Evolutionary conservation across 352 stramenopile species (phyloP).

Genomic region (Globisporangium alternatum): DNA sequence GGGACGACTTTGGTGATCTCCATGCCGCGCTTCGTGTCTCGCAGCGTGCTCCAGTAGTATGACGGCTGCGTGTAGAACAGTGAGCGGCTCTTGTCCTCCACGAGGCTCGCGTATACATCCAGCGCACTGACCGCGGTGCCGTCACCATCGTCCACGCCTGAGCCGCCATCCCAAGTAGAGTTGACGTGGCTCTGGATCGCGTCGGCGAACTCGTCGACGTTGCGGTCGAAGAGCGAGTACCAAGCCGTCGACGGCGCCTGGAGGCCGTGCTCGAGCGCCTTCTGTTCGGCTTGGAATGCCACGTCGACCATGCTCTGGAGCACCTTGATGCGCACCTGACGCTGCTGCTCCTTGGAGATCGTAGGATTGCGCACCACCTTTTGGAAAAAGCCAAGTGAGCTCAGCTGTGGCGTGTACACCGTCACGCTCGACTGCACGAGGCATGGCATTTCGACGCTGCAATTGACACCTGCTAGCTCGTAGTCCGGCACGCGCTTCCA

Average conservation of each 20-base stretch:
- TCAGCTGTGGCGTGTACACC: conserved; percentile 51
- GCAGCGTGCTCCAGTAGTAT: conserved; percentile 41
- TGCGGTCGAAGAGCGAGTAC: conserved; percentile 51
- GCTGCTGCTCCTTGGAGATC: conserved; percentile 17
- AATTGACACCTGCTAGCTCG: conserved; percentile 9
- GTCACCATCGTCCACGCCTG: background rate
- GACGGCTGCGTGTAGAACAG: conserved; percentile 32
- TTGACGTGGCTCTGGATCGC: conserved; percentile 44
- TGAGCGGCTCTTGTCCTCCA: conserved; percentile 19
- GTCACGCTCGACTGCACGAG: conserved; percentile 54
- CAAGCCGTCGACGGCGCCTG: conserved; percentile 57
- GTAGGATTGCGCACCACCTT: conserved; percentile 19
- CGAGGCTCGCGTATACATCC: conserved; percentile 35
- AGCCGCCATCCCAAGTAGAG: conserved; percentile 22
- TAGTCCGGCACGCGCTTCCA: background rate
- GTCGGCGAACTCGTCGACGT: conserved; percentile 56
- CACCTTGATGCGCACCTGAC: conserved; percentile 25
- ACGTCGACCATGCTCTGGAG: conserved; percentile 31
- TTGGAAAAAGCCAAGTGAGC: conserved; percentile 23
- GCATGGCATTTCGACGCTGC: conserved; percentile 27
- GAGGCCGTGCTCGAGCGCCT: conserved; percentile 39
- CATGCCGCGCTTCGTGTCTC: conserved; percentile 29
- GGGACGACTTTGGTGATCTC: conserved; percentile 20
- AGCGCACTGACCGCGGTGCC: conserved; percentile 14
- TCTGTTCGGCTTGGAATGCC: conserved; percentile 42